These are phyloP conservation scores for Aquilaria sinensis DNA, from an alignment of 345 rosid genomes.

Conservation along the genomic window DNA sequence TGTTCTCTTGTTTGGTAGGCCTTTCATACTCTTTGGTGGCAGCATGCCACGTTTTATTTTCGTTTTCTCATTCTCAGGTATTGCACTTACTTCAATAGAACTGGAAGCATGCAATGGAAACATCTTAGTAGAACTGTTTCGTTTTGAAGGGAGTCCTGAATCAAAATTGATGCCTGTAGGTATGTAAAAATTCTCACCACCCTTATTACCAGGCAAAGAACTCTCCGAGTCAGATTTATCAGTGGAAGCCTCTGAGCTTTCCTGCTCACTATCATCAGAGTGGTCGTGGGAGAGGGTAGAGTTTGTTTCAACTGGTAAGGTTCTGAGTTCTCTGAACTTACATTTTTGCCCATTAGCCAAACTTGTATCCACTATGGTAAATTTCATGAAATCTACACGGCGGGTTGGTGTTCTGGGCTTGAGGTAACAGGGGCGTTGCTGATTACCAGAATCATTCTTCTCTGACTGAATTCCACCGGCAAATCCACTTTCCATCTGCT, in stretches of 20 bases:
- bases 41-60: conserved; percentile 8
- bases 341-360: conserved; percentile 17
- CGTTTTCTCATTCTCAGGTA: conserved; percentile 15
- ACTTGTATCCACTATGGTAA: conserved; percentile 51
- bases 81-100: conserved; percentile 13
- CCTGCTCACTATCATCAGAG: conserved; percentile 26
- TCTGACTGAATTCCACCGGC: conserved; percentile 23
- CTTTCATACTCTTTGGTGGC: conserved; percentile 15
- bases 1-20: conserved; percentile 13
- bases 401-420: conserved; percentile 31
- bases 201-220: conserved; percentile 16
- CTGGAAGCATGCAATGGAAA: conserved; percentile 8
- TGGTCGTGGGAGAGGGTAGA: conserved; percentile 14
- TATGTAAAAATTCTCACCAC: conserved; percentile 14
- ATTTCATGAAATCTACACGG: conserved; percentile 21
- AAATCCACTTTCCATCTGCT: conserved; percentile 8
- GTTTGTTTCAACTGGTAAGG: conserved; percentile 28
- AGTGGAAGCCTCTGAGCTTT: conserved; percentile 23
- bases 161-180: conserved; percentile 11
- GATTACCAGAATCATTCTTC: conserved; percentile 24
- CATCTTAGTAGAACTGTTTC: conserved; percentile 11
- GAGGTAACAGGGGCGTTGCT: conserved; percentile 35
- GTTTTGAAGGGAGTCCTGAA: conserved; percentile 14
- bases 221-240: conserved; percentile 26
- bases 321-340: conserved; percentile 35